Percentiles rank a stretch among this genome's conserved stretches.
Evolutionary conservation across 805 yeast species (phyloP).

Genomic region (Ascoidea asiatica): DNA sequence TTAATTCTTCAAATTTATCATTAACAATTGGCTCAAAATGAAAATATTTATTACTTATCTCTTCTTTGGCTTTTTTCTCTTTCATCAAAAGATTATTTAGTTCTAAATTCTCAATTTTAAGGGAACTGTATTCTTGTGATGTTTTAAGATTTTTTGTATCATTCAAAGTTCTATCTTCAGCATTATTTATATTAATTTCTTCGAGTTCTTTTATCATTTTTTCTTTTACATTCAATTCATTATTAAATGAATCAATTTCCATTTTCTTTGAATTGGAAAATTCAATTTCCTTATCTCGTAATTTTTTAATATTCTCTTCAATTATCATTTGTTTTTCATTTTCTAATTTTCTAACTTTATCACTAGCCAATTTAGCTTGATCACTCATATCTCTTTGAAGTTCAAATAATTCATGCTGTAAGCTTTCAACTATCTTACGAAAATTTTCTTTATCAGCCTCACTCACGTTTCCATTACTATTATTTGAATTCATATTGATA

Average conservation of each 20-base stretch:
- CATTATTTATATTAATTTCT: background rate
- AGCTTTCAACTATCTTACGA: constrained; percentile 16
- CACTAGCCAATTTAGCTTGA: constrained; percentile 46
- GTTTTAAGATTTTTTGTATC: background rate
- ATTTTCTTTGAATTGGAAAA: constrained; percentile 1
- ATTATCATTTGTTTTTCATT: background rate
- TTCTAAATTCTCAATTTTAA: constrained; percentile 30
- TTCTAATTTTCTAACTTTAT: constrained; percentile 29
- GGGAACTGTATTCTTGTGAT: constrained; percentile 20
- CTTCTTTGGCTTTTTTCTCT: constrained; percentile 30
- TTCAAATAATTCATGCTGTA: constrained; percentile 21
- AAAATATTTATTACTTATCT: constrained; percentile 24
- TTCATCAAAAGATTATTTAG: constrained; percentile 29
- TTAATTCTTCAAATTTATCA: constrained; percentile 37
- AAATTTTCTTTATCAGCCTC: constrained; percentile 14
- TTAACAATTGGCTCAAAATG: constrained; percentile 40
- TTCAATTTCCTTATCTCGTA: constrained; percentile 16
- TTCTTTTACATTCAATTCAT: background rate
- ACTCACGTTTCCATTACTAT: constrained; percentile 13
- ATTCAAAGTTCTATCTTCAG: too few species aligned
- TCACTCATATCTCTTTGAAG: constrained; percentile 29
- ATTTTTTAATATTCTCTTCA: constrained; percentile 7
- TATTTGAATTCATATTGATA: constrained; percentile 19
- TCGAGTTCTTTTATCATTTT: background rate
- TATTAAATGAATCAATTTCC: background rate